These are phyloP conservation scores for Microsporum canis DNA, from an alignment of 2,329 filamentous ascomycete species.

Conservation along the genomic window DNA sequence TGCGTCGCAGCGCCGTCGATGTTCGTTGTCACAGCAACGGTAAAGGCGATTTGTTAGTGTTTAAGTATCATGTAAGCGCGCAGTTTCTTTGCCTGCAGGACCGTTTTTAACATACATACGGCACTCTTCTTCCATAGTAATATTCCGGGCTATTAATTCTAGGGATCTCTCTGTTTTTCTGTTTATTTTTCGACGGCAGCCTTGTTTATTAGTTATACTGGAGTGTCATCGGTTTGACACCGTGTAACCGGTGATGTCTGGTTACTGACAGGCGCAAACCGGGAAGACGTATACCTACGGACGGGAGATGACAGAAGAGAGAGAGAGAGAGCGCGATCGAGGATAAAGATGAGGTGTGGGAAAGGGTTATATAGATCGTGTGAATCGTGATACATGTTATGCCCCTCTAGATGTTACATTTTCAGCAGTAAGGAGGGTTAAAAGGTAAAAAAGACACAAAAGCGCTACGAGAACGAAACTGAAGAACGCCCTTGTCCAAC, in stretches of 20 bases:
- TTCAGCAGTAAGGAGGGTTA: background rate
- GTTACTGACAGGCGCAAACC: background rate
- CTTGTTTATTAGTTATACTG: background rate
- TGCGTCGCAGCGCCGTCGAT: constrained; percentile 2
- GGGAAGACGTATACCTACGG: no score
- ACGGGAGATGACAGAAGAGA: background rate
- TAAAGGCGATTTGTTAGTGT: background rate
- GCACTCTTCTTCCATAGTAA: background rate
- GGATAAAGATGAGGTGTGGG: background rate
- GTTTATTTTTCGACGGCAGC: background rate
- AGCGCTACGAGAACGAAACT: background rate
- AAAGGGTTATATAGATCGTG: background rate
- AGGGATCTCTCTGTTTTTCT: background rate
- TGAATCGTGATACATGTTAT: background rate
- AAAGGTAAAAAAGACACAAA: background rate
- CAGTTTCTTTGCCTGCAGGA: background rate
- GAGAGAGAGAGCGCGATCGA: background rate
- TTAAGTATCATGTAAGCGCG: background rate
- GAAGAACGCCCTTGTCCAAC: background rate
- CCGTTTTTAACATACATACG: background rate
- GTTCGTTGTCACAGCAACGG: constrained; percentile 5
- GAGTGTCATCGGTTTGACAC: background rate
- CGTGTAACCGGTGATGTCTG: background rate
- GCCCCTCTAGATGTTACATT: background rate
- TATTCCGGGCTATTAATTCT: background rate